Evolutionary conservation across 139 green algal species (phyloP).

Genomic region (Ostreobium quekettii): DNA sequence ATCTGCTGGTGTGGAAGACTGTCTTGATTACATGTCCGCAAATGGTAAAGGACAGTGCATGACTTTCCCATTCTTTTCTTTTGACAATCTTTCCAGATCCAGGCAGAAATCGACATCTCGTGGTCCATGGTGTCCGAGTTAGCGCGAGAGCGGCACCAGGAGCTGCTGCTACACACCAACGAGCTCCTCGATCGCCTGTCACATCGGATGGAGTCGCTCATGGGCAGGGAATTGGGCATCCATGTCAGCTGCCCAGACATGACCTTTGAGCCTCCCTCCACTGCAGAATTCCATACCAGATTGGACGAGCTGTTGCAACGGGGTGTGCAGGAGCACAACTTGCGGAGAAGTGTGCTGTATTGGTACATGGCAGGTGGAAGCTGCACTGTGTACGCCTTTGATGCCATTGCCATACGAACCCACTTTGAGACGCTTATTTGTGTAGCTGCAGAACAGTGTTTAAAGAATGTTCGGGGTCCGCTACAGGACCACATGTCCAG

Average conservation of each 20-base stretch:
- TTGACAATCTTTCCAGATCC: no score
- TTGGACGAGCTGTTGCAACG: neutral
- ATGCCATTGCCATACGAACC: neutral
- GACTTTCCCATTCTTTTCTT: no score
- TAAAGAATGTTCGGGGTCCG: neutral
- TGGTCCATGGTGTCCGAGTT: conserved; percentile 7
- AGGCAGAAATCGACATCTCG: conserved; percentile 1
- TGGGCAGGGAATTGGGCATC: conserved; percentile 6
- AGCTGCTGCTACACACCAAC: conserved; percentile 9
- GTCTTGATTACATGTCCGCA: no score
- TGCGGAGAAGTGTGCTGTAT: neutral
- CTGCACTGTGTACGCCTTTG: conserved; percentile 1
- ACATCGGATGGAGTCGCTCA: neutral
- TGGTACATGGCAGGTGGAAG: neutral
- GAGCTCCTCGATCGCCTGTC: conserved; percentile 13
- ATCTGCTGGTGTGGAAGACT: no score
- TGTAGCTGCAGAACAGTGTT: neutral
- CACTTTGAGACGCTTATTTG: conserved; percentile 10
- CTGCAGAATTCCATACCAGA: neutral
- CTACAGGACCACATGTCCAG: neutral
- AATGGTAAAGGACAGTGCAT: no score
- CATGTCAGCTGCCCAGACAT: conserved; percentile 5
- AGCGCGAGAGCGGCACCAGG: neutral
- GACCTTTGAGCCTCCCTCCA: neutral
- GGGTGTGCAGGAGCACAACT: conserved; percentile 2